Evolutionary conservation across 345 rosid species (phyloP), one percentile per base, ranked within the genome.

Genomic region (Sisymbrium irio): DNA sequence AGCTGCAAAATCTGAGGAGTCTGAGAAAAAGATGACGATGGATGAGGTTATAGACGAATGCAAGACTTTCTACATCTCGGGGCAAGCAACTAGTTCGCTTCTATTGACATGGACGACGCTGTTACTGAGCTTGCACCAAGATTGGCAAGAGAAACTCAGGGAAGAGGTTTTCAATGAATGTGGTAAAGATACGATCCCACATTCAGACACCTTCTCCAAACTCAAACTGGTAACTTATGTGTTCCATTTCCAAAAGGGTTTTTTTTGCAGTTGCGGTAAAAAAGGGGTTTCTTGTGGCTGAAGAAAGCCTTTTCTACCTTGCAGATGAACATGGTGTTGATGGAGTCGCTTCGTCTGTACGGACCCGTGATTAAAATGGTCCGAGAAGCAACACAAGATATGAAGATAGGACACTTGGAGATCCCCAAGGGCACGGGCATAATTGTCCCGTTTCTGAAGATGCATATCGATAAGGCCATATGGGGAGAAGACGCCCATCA

Each of bases 281-380:
- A 45, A 3, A 5, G 9, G 0, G 11, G 9, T 42, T 42, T 42
- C 49, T 56, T 9, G 41, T 33, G 62, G 9, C 14, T 57, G 25
- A 10, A 33, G 3, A 32, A 32, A n/a, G 11, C 14, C 30, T 55
- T 54, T 55, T 50, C 10, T 55, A 55, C 6, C 62, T 17, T 57
- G 4, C 62, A 57, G 62, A 57, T 57, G 42, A 57, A 57, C 42
- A 57, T 57, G 62, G 62, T 57, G 41, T 33, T 57, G 41, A 33
- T 57, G 62, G 62, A 57, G 42, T 57, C 62, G 8, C 42, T 57
- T 33, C 62, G 62, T 33, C 62, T 57, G 0, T 57, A 57, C 9
- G 62, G 62, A 15, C 42, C 62, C 4, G 62, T 57, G 62, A 15
- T 57, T 57, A 57, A 17, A 57, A 57, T 57, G 62, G 22, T 57